Base-by-base conservation (phyloP, 495 filamentous ascomycete genomes). In the Xylaria grammica region DNA sequence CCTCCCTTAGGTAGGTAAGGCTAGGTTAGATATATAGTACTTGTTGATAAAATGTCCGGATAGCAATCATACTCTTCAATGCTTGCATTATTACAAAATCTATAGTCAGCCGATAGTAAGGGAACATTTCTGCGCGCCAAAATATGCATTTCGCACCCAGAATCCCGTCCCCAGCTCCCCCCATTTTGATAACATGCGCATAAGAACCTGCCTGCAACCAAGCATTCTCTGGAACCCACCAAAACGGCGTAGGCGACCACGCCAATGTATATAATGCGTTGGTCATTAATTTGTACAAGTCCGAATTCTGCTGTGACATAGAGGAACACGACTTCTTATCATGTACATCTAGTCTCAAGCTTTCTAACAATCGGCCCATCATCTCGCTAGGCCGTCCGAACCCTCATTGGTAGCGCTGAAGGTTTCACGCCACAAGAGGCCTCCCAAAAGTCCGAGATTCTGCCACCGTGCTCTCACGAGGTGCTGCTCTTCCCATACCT, bases 401-500 rank as follows among this genome's bases (percentile, higher is more conserved):
- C 19, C 20, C 13, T 34, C 32, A 11, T 27, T 26, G 27, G n/a
- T 38, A 19, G 60, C 60, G 26, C 20, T 32, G 29, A 26, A 44
- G 19, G 46, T 34, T 15, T 55, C 27, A 19, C 30, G 53, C 44
- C 59, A 63, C 24, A 38, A 42, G 32, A 50, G 29, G 22, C 52
- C 34, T 26, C 44, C 45, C 45, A 24, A 38, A 32, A 26, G 10
- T 19, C 26, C 60, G 24, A 34, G 27, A 17, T 17, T 22, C 27
- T 20, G 8, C 24, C 19, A 42, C 4, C 38, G 20, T 26, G 44
- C n/a, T 30, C 62, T 69, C 65, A 80, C 24, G 72, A 74, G 30
- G 73, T 75, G 72, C 81, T 84, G 71, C 74, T 80, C 77, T 84
- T 86, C 64, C 77, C 82, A 79, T 97, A 97, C 62, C 87, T 85